These are phyloP conservation scores for Heracleum sosnowskyi DNA, from an alignment of 129 eudicot genomes.

Conservation along the genomic window DNA sequence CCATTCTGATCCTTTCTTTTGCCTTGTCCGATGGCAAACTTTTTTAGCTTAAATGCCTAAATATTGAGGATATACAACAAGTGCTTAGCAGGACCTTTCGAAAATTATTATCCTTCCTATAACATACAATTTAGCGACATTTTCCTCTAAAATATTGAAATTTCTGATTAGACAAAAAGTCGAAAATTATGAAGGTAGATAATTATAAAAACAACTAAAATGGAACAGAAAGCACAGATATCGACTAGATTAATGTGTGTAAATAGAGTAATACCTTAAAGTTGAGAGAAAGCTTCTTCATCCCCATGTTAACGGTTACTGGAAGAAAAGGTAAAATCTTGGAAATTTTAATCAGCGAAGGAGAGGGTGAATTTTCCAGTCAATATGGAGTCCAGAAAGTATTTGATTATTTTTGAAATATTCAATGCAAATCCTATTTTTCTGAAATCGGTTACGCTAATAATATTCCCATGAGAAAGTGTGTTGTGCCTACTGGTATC, in stretches of 20 bases:
- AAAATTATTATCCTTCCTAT: too few species aligned
- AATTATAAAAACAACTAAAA: not conserved
- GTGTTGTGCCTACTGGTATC: not conserved
- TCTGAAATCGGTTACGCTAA: not conserved
- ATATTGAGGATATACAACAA: not conserved
- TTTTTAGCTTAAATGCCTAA: conserved; percentile 24
- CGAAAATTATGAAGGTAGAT: not conserved
- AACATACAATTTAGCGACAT: not conserved
- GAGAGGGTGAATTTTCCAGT: not conserved
- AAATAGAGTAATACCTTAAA: conserved; percentile 11
- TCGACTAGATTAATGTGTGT: not conserved
- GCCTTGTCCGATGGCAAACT: conserved; percentile 12
- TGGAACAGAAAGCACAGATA: not conserved
- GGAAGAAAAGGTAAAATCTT: not conserved
- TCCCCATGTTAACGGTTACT: conserved; percentile 4
- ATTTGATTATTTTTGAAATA: not conserved
- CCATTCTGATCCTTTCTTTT: not conserved
- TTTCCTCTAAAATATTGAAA: not conserved
- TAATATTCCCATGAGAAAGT: not conserved
- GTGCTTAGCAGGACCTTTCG: not conserved
- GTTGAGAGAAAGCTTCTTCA: conserved; percentile 8
- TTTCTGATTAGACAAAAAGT: not conserved
- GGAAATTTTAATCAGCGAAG: not conserved
- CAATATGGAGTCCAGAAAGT: not conserved
- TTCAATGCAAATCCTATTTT: not conserved